A percentile compares a stretch with the other conserved stretches of the same genome.
Conservation (phyloP, 805 yeast genomes). For the Nakazawaea wickerhamii region DNA sequence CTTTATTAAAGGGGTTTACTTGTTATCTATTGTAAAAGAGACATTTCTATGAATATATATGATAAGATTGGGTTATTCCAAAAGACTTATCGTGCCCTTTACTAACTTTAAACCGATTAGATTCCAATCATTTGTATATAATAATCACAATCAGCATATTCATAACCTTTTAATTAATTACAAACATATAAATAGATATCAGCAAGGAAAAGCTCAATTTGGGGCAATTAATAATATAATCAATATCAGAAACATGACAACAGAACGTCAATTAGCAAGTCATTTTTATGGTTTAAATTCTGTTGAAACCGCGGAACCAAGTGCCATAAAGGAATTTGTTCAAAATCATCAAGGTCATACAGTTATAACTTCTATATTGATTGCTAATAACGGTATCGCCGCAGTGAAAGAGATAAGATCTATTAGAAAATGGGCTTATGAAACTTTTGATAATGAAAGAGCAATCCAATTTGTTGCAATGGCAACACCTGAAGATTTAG, state of each 20-base stretch:
- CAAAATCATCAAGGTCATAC: constrained; percentile 89
- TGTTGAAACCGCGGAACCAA: constrained; percentile 70
- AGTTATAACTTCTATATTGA: constrained; percentile 79
- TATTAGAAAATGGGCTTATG: constrained; percentile 98
- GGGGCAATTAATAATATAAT: background rate
- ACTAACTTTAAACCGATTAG: background rate
- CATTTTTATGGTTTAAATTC: constrained; percentile 84
- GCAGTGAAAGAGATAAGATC: constrained; percentile 98
- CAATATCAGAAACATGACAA: background rate
- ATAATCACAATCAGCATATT: background rate
- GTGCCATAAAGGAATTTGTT: constrained; percentile 79
- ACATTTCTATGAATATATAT: background rate
- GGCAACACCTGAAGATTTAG: constrained; percentile 99
- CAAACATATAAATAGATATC: background rate
- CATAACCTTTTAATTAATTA: background rate
- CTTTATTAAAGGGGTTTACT: no score
- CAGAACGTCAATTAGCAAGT: constrained; percentile 39
- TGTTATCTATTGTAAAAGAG: no score
- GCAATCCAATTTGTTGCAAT: constrained; percentile 92
- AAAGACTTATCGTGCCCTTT: background rate
- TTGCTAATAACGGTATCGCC: constrained; percentile 98
- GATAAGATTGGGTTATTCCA: constrained; percentile 1
- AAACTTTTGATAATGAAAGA: constrained; percentile 94
- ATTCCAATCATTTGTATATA: background rate
- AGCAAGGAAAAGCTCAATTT: background rate